Percentiles rank a stretch among this genome's conserved stretches.
phyloP scores from a whole-genome alignment of 2,329 filamentous ascomycete species.

The Aspergillus oerlinghausenensis region DNA sequence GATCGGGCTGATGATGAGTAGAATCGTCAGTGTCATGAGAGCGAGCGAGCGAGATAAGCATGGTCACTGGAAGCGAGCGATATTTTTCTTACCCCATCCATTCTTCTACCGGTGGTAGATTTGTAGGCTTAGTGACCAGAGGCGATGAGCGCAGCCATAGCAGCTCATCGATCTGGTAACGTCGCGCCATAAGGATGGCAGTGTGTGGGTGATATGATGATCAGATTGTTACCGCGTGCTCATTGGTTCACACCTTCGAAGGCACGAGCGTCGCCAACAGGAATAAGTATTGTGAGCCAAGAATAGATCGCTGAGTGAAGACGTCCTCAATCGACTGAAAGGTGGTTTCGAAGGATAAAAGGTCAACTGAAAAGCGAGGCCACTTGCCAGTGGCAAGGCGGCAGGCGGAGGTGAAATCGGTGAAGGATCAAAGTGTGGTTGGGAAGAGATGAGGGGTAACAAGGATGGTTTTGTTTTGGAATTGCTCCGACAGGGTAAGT shows the following conservation, averaged over 20 bases:
- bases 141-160: slow-evolving; percentile 74
- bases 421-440: slow-evolving; percentile 2
- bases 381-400: slow-evolving; percentile 14
- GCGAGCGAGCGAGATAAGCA: slow-evolving; percentile 4
- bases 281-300: background rate
- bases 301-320: background rate
- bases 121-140: slow-evolving; percentile 72
- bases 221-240: slow-evolving; percentile 22
- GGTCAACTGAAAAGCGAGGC: slow-evolving; percentile 2
- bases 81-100: slow-evolving; percentile 78
- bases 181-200: slow-evolving; percentile 40
- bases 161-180: slow-evolving; percentile 74
- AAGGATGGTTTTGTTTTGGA: slow-evolving; percentile 1
- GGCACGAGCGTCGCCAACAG: background rate
- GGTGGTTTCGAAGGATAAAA: slow-evolving; percentile 2
- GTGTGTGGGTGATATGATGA: slow-evolving; percentile 11
- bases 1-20: slow-evolving; percentile 31
- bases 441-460: background rate
- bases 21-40: slow-evolving; percentile 17
- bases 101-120: slow-evolving; percentile 78
- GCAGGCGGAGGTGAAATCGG: slow-evolving; percentile 11
- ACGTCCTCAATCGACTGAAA: background rate
- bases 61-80: slow-evolving; percentile 1
- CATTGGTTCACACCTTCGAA: slow-evolving; percentile 22
- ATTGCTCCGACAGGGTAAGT: background rate